phyloP scores from a whole-genome alignment of 352 stramenopile species.

The Globisporangium heterothallicum region DNA sequence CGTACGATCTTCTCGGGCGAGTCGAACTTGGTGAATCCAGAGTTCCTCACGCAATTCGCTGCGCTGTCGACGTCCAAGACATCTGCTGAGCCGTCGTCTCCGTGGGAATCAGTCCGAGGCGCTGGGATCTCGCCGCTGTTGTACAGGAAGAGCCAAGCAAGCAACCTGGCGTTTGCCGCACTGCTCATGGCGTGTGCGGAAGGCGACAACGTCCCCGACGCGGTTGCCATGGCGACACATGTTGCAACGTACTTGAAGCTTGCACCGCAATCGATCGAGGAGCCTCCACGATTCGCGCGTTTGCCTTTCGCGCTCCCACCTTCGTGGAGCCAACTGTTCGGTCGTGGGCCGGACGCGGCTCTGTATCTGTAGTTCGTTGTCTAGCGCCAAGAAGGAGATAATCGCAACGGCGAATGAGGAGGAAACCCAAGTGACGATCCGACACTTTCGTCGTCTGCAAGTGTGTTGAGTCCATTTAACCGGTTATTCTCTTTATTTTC shows the following conservation, averaged over 20 bases:
- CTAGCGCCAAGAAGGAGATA: no score
- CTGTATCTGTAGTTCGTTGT: slow-evolving; percentile 53
- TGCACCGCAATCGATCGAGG: background rate
- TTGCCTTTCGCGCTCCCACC: slow-evolving; percentile 43
- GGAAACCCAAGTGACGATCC: no score
- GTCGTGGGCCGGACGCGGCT: slow-evolving; percentile 43
- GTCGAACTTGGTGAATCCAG: slow-evolving; percentile 20
- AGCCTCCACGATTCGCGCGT: background rate
- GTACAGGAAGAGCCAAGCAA: slow-evolving; percentile 26
- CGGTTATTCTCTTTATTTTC: no score
- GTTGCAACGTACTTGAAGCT: slow-evolving; percentile 41
- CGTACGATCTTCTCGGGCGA: slow-evolving; percentile 42
- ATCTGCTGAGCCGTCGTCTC: background rate
- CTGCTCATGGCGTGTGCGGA: slow-evolving; percentile 70
- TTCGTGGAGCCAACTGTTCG: slow-evolving; percentile 67
- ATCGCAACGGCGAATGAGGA: no score
- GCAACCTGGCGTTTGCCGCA: slow-evolving; percentile 38
- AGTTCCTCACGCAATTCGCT: slow-evolving; percentile 38
- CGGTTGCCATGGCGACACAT: slow-evolving; percentile 44
- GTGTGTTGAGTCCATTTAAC: no score
- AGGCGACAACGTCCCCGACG: slow-evolving; percentile 78
- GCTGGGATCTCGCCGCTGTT: slow-evolving; percentile 55
- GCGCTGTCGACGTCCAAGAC: slow-evolving; percentile 15
- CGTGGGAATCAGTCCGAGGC: slow-evolving; percentile 47
- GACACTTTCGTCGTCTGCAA: no score